Evolutionary conservation across 495 filamentous ascomycete genomes (phyloP), one percentile per base, ranked within the genome.

Genomic region (Aspergillus avenaceus): DNA sequence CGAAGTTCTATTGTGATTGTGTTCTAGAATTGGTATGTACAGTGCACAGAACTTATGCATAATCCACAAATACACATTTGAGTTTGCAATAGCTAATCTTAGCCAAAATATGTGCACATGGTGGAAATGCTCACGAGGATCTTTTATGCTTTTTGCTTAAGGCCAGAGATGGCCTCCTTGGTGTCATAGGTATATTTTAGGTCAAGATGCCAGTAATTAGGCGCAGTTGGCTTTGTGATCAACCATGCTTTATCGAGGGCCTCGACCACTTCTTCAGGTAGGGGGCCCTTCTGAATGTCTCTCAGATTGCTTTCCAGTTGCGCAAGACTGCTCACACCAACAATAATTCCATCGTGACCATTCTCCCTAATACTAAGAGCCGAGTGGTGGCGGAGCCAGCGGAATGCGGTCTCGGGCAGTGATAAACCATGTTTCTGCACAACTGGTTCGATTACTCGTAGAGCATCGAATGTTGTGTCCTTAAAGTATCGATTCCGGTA

Each of bases 401-500:
- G 75, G 44, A 96, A 67, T 14, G 91, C 91, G 3, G 76, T 84
- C 71, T 97, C 91, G n/a, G 91, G 72, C 70, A 95, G 64, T 0
- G 86, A 90, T 42, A 97, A 65, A 1, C 80, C 83, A 50, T 90
- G 80, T 68, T 90, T 87, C 55, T 85, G 72, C 1, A 83, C 80
- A 7, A 86, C 87, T 2, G 79, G 73, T 72, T 95, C 87, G 45
- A 96, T 79, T 23, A 87, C 61, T 49, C 79, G 67, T 37, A 96
- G 71, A 1, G 90, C 90, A 9, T 83, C 80, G 63, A 96, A 95
- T 4, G 82, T 90, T 5, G 74, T 70, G 49, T 91, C 85, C 43
- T 82, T 80, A 71, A 93, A 95, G 68, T 96, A 97, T 6, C 91
- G 79, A 4, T 78, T 69, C 18, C 89, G 84, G 61, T 95, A 96